Evolutionary conservation across 164 flowering plant genomes (phyloP).

Genomic region (Magnolia kwangsiensis): DNA sequence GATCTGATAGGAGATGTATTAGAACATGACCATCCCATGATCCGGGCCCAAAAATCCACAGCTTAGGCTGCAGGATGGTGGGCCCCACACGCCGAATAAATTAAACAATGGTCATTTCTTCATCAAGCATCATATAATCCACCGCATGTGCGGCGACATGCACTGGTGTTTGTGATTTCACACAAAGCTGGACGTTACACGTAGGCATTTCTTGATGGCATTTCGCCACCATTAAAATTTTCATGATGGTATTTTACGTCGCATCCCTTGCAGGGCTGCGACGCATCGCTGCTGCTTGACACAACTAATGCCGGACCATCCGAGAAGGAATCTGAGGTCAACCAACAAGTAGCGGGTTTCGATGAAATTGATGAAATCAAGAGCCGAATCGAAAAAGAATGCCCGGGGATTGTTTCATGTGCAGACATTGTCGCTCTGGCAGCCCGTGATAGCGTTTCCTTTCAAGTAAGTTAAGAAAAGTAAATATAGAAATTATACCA

Average conservation of each 20-base stretch:
- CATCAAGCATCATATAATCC: too few relatives aligned
- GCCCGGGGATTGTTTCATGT: conserved; percentile 25
- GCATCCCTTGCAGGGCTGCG: conserved; percentile 25
- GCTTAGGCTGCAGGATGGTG: too few relatives aligned
- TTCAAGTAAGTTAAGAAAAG: conserved; percentile 13
- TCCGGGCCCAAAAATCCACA: too few relatives aligned
- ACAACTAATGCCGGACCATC: not conserved
- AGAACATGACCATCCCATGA: too few relatives aligned
- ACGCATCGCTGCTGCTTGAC: conserved; percentile 22
- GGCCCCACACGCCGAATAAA: too few relatives aligned
- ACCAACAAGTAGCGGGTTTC: conserved; percentile 17
- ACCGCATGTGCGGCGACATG: too few relatives aligned
- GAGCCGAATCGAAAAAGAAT: conserved; percentile 13
- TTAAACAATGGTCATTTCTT: too few relatives aligned
- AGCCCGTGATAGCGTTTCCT: conserved; percentile 28
- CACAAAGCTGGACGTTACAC: too few relatives aligned
- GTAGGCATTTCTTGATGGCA: too few relatives aligned
- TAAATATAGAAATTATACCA: not conserved
- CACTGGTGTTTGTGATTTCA: too few relatives aligned
- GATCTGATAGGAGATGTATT: too few relatives aligned
- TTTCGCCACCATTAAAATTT: not conserved
- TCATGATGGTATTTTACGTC: not conserved
- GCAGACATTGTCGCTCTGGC: conserved; percentile 29
- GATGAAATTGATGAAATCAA: conserved; percentile 26
- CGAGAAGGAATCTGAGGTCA: conserved; percentile 23